Evolutionary conservation across 192 early-diverging fungal genomes (phyloP), one percentile per base, ranked within the genome.

Genomic region (Coemansia sp.): DNA sequence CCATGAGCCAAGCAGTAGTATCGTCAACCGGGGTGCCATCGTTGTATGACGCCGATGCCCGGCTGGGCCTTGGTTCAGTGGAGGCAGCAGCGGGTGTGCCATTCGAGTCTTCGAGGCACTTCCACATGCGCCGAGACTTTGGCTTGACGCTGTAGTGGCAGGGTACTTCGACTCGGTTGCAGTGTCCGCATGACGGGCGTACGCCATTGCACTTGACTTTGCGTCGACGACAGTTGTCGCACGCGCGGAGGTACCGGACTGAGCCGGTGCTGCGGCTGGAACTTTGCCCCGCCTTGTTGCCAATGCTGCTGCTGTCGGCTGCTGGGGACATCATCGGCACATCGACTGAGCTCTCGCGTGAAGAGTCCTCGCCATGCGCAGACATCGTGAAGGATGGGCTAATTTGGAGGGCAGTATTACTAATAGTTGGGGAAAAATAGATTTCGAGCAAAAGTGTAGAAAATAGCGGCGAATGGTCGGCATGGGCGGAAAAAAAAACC

Each of bases 81-180:
- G 33, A 33, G 40, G 45, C 38, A 14, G 64, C 23, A 14, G 56
- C 43, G 2, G 56, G 16, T 4, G 39, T 48, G 36, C 39, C 55
- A 24, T 56, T 69, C 23, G 68, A 33, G 11, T 38, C 62, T 51
- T 81, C 78, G 24, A 81, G 60, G 23, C 78, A 81, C 51, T 81
- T 81, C 78, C 78, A 81, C 73, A 73, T 72, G 35, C 78, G 69
- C 48, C 78, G 73, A 31, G 73, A 76, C 63, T 81, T 81, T 13
- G 78, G 78, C 69, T 81, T 81, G 42, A 81, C 69, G 62, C 82
- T 84, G 50, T 79, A 84, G 60, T 79, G 76, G 45, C 82, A 84
- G 14, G 76, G 62, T 2, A 65, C 71, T 5, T 73, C 77, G 28
- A 75, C 74, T 0, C 77, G 69, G 14, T 45, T 65, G 55, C 82